These are phyloP conservation scores for Tricholoma flavovirens DNA, from an alignment of 768 basidiomycete species.

Conservation along the genomic window DNA sequence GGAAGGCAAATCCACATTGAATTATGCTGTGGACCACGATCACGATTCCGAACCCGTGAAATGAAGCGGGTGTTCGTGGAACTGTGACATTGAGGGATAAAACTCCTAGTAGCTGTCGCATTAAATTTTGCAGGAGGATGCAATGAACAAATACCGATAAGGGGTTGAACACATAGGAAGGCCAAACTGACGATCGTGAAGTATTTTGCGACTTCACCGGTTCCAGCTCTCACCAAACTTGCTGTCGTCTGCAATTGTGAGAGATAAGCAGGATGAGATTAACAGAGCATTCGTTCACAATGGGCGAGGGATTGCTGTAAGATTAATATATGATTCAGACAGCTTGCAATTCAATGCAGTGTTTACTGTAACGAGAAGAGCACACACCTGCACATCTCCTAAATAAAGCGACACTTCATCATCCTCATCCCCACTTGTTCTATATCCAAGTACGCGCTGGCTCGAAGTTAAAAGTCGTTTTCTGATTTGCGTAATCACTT, in stretches of 20 bases:
- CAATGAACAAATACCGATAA: constrained; percentile 41
- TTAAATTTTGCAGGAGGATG: not conserved
- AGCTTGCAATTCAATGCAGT: constrained; percentile 8
- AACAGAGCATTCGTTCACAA: constrained; percentile 83
- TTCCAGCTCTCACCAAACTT: constrained; percentile 51
- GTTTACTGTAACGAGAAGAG: not conserved
- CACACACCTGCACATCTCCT: constrained; percentile 87
- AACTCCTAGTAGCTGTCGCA: constrained; percentile 40
- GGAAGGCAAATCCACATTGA: constrained; percentile 31
- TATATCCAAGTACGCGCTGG: constrained; percentile 28
- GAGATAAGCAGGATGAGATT: constrained; percentile 83
- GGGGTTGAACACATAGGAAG: constrained; percentile 57
- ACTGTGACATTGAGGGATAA: constrained; percentile 63
- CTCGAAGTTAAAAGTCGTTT: constrained; percentile 57
- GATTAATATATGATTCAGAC: constrained; percentile 80
- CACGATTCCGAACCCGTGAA: constrained; percentile 52
- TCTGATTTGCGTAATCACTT: constrained; percentile 73
- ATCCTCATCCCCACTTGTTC: constrained; percentile 42
- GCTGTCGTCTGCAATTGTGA: constrained; percentile 66
- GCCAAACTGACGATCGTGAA: constrained; percentile 65
- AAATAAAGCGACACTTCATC: constrained; percentile 80
- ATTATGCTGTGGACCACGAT: constrained; percentile 41
- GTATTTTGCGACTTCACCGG: constrained; percentile 60
- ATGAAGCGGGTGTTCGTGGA: constrained; percentile 38
- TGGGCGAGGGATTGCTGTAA: constrained; percentile 80